Base-by-base conservation (phyloP, 352 stramenopile species). In the Phytophthora boehmeriae region DNA sequence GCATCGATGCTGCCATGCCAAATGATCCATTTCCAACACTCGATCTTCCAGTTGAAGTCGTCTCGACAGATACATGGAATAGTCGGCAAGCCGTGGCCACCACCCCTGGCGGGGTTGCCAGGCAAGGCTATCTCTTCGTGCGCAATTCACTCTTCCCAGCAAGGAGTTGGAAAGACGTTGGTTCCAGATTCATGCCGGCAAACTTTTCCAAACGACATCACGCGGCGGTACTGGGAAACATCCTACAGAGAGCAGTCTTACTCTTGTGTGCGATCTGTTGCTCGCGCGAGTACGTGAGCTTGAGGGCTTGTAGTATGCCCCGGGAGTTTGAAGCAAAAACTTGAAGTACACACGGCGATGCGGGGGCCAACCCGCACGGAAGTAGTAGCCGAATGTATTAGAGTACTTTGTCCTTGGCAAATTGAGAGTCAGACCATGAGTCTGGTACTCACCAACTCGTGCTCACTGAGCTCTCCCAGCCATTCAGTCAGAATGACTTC, bases 101-200 rank as follows among this genome's bases (percentile, higher is more conserved):
- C 35, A 68, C 68, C 19, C 54, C 61, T 16, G 71, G 63, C 23
- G 73, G 65, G 6, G 65, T 86, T 25, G 68, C 83, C 14, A 94
- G 94, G 54, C 87, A 96, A 57, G 87, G 87, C 2, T 96, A 92
- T 65, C 57, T 96, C 14, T 93, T 96, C 28, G 75, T 94, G n/a
- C 87, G 87, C 39, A 93, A 89, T 57, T 75, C 83, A 4, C 76
- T 93, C 55, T 96, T 96, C 63, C 85, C 87, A 30, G 73, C 85
- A 5, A 75, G 86, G 20, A 94, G 80, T 50, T 96, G 85, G 85
- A 96, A 60, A 78, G 87, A 11, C 76, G 83, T 4, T 96, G 87
- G 87, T 96, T 93, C 64, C 82, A 96, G 52, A 96, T 96, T 57
- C 83, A 94, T 73, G 78, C 71, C 8, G 85, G 88, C 19, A 96